Evolutionary conservation across 1,284 basidiomycete species (phyloP), one percentile per base, ranked within the genome.

Genomic region (Ustilago trichophora): DNA sequence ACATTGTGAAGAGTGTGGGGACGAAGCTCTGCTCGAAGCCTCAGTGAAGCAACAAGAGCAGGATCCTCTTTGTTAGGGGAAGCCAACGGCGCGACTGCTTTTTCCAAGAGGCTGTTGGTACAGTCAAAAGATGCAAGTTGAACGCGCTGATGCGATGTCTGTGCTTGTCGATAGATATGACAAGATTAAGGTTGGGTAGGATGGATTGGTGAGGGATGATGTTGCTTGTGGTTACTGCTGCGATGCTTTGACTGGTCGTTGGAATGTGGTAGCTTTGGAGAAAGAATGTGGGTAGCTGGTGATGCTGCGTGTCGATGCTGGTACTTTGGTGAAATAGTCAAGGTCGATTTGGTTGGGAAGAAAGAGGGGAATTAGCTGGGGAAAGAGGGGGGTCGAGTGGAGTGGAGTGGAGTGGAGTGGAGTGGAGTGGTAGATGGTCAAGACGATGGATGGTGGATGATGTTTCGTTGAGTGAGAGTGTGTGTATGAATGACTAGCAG

Each of bases 391-490:
- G 27, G 45, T 16, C 27, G 45, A 44, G 49, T 22, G 45, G 40
- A 52, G 49, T 38, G 56, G 49, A 50, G 47, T 38, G 47, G 47
- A 46, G 44, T 53, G 51, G 51, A 25, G 27, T 43, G 40, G 40
- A 26, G 22, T 10, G 40, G 12, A 31, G 40, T 26, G 19, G 31
- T 35, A 26, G 36, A 26, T 36, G 42, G 50, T 44, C 47, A 50
- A 53, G 50, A 50, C 26, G 55, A 41, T 35, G 41, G 51, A 42
- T 45, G 46, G 22, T 50, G 41, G 9, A 29, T 24, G 13, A 11
- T 27, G 22, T n/a, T n/a, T n/a, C n/a, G n/a, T n/a, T n/a, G n/a
- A n/a, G 25, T n/a, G 27, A 22, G n/a, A n/a, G 12, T 4, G 18
- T 12, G 15, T n/a, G 40, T 24, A n/a, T 16, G 40, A 21, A 19